Percentiles rank a stretch among this genome's conserved stretches.
phyloP scores from a whole-genome alignment of 73 alveolate species.

The Effrenium voratum region DNA sequence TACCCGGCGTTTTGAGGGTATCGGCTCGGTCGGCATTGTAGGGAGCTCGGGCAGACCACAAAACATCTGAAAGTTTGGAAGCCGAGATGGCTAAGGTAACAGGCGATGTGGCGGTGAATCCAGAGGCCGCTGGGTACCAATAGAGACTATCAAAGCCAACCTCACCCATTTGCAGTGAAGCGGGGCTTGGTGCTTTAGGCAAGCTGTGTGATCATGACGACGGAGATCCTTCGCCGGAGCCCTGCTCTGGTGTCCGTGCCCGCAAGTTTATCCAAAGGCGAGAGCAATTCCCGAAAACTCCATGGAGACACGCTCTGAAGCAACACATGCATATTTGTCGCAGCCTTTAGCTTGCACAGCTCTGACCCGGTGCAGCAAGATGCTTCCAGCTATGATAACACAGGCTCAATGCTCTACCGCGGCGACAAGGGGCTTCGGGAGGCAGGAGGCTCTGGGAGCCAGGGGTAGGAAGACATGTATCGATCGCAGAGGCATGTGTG shows the following conservation, averaged over 20 bases:
- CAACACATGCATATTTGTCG: neutral
- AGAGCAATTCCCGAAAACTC: neutral
- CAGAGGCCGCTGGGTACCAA: constrained; percentile 93
- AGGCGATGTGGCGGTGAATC: constrained; percentile 97
- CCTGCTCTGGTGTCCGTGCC: constrained; percentile 97
- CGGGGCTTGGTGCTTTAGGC: constrained; percentile 96
- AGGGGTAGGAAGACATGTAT: too few species aligned
- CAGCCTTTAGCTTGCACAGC: neutral
- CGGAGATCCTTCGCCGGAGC: constrained; percentile 97
- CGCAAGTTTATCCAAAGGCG: constrained; percentile 96
- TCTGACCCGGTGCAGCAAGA: neutral
- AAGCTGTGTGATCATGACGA: constrained; percentile 99
- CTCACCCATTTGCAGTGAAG: neutral
- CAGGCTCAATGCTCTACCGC: constrained; percentile 63
- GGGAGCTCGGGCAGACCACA: neutral
- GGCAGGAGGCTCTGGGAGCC: neutral
- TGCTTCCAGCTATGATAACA: neutral
- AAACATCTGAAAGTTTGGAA: neutral
- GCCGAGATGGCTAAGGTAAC: constrained; percentile 85
- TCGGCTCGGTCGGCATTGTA: constrained; percentile 58
- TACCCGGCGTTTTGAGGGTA: constrained; percentile 55
- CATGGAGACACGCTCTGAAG: neutral
- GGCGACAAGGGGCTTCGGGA: constrained; percentile 71
- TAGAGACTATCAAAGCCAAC: too few species aligned
- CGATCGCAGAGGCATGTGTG: too few species aligned